Evolutionary conservation across 1,284 basidiomycete species (phyloP), one percentile per base, ranked within the genome.

Genomic region (Microbotryum violaceum): DNA sequence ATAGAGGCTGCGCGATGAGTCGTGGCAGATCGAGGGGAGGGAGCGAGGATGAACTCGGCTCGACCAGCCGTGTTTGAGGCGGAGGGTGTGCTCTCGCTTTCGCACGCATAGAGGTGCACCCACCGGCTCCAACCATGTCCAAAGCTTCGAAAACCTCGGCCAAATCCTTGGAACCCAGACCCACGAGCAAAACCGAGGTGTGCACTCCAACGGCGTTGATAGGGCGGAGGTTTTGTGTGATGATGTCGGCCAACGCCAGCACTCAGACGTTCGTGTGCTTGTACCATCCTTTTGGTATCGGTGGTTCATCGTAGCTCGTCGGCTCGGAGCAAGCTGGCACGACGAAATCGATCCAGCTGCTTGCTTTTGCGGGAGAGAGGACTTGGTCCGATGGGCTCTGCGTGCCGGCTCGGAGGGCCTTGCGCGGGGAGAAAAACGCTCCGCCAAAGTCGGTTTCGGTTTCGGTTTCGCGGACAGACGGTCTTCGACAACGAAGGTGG

Each of bases 261-360:
- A 68, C 66, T 23, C 66, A 61, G 20, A 68, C 64, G 60, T 68
- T 68, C 23, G 66, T 68, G 49, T 68, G 62, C 56, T 63, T 66
- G 64, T 33, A 57, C 25, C 31, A 44, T 5, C 49, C 54, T 42
- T 61, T 48, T 2, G 66, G 51, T 1, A 51, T 25, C 3, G 66
- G 64, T 25, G 66, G 61, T 6, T 57, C 53, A 55, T 68, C 66
- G 61, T 66, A 68, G 4, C 64, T 63, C 3, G 14, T 31, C 3
- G 66, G 66, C 49, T 65, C 64, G 42, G 57, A 58, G 42, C 51
- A 62, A 0, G 46, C 47, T 2, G 66, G 66, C 6, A 68, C 66
- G 53, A 56, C 48, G 27, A 68, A 58, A 50, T 68, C 66, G 2
- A 60, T 57, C 45, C 46, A 66, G n/a, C 57, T 56, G 3, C 56